Evolutionary conservation across 75 land plant species (phyloP).

Genomic region (Ceratopteris richardii): DNA sequence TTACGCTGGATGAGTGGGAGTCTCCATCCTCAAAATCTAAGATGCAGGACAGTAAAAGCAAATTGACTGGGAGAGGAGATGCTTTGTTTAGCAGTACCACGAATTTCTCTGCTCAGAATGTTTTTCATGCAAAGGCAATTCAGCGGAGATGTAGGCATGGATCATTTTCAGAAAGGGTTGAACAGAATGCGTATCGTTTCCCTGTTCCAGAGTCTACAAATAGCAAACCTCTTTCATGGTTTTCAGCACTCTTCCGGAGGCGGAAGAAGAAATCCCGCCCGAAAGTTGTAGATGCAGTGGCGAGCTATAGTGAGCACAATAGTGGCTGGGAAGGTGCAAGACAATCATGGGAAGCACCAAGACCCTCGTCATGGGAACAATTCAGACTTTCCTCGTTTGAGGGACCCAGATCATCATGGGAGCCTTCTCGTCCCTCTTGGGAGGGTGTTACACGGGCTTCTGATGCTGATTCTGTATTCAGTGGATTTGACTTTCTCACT

Average conservation of each 20-base stretch:
- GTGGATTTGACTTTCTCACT: background rate
- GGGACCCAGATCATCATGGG: slow-evolving; percentile 5
- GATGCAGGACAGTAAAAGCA: background rate
- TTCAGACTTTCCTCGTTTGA: slow-evolving; percentile 1
- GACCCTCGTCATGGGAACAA: slow-evolving; percentile 2
- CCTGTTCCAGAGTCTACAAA: background rate
- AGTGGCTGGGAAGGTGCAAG: background rate
- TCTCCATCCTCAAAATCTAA: background rate
- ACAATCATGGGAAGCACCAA: slow-evolving; percentile 2
- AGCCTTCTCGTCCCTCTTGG: slow-evolving; percentile 4
- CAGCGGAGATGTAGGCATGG: slow-evolving; percentile 2
- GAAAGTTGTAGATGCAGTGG: background rate
- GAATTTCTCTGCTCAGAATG: background rate
- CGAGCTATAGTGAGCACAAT: background rate
- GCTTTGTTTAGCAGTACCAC: background rate
- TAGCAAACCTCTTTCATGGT: slow-evolving; percentile 1
- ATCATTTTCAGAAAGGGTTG: slow-evolving; percentile 8
- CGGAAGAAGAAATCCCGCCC: background rate
- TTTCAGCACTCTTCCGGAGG: background rate
- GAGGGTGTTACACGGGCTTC: slow-evolving; percentile 1
- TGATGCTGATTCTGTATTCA: slow-evolving; percentile 3
- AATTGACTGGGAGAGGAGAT: background rate
- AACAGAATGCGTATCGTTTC: background rate
- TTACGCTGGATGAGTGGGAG: background rate
- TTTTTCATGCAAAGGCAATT: background rate